Percentiles rank a stretch among this genome's conserved stretches.
phyloP scores from a whole-genome alignment of 1,284 basidiomycete species.

The Mycena citricolor region DNA sequence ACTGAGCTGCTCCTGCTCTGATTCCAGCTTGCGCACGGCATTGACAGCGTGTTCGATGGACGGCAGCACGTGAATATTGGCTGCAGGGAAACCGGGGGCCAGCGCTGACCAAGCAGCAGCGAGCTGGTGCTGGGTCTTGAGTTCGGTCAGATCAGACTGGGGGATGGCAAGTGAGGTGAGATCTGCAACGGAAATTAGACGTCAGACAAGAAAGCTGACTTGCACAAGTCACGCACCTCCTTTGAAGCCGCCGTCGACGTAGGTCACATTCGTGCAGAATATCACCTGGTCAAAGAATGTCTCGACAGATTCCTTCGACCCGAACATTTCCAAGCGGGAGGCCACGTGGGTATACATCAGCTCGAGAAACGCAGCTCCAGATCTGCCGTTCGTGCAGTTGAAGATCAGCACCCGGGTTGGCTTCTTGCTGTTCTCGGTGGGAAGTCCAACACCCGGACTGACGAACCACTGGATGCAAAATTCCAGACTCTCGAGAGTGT shows the following conservation, averaged over 20 bases:
- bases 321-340: constrained; percentile 45
- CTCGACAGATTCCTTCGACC: constrained; percentile 36
- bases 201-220: background rate
- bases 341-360: constrained; percentile 53
- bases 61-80: constrained; percentile 74
- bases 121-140: constrained; percentile 79
- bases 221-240: constrained; percentile 59
- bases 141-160: constrained; percentile 59
- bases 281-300: constrained; percentile 82
- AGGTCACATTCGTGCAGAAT: constrained; percentile 97
- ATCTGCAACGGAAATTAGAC: constrained; percentile 46
- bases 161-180: constrained; percentile 69
- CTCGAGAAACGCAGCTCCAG: constrained; percentile 71
- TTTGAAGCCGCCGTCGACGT: constrained; percentile 85
- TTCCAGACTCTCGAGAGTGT: constrained; percentile 88
- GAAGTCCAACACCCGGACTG: constrained; percentile 49
- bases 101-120: constrained; percentile 72
- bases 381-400: constrained; percentile 94
- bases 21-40: constrained; percentile 48
- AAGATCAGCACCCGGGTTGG: constrained; percentile 76
- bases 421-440: constrained; percentile 11
- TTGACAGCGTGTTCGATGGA: constrained; percentile 88
- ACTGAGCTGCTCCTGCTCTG: constrained; percentile 41
- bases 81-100: constrained; percentile 57
- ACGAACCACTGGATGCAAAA: constrained; percentile 90